Conservation (phyloP, 495 filamentous ascomycete species). For the Achaetomiella virescens region DNA sequence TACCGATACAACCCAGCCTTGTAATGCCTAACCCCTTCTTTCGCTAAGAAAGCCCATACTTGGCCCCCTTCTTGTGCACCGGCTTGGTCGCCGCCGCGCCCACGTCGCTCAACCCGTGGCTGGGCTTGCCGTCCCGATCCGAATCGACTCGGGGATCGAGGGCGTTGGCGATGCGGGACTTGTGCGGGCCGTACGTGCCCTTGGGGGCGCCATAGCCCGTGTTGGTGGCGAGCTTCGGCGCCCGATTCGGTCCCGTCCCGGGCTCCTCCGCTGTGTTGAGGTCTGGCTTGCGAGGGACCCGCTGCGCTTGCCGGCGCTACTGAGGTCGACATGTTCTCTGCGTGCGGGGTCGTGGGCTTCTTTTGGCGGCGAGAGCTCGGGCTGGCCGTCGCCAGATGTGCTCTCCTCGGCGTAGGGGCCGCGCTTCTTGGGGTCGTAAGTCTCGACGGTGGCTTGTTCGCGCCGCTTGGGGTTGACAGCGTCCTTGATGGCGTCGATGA, state of each 20-base stretch:
- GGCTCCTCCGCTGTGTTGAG: background rate
- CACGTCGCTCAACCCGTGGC: slow-evolving; percentile 10
- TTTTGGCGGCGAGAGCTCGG: slow-evolving; percentile 2
- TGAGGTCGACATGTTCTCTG: slow-evolving; percentile 4
- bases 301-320: background rate
- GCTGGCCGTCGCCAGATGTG: background rate
- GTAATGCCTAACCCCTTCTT: background rate
- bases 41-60: slow-evolving; percentile 4
- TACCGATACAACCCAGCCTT: background rate
- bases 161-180: slow-evolving; percentile 34
- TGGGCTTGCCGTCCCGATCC: slow-evolving; percentile 24
- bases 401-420: slow-evolving; percentile 20
- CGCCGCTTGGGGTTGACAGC: slow-evolving; percentile 21
- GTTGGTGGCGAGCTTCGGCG: slow-evolving; percentile 14
- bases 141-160: slow-evolving; percentile 39
- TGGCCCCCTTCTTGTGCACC: slow-evolving; percentile 1
- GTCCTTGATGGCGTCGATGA: slow-evolving; percentile 25
- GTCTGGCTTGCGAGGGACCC: background rate
- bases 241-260: background rate
- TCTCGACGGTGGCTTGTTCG: slow-evolving; percentile 19
- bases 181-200: slow-evolving; percentile 35
- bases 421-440: slow-evolving; percentile 20
- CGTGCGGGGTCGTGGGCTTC: background rate
- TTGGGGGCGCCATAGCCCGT: slow-evolving; percentile 20
- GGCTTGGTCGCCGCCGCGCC: slow-evolving; percentile 7